Conservation (phyloP, 306 rosid species). For the Castanea crenata region DNA sequence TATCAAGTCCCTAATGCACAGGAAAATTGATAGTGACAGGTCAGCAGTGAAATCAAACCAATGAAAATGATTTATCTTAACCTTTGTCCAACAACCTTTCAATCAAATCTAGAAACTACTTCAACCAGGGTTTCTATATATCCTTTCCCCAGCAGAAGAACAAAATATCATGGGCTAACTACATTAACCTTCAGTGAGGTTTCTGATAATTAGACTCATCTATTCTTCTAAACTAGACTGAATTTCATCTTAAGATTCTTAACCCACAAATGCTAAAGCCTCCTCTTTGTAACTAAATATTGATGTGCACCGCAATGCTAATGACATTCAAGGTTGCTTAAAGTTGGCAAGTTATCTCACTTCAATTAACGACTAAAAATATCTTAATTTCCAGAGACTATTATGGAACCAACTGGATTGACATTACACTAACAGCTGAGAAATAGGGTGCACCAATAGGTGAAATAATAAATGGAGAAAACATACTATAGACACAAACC, state of each 20-base stretch:
- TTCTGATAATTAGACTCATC: no score
- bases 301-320: not conserved
- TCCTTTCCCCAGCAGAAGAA: not conserved
- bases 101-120: not conserved
- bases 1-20: not conserved
- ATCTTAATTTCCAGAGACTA: no score
- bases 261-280: not conserved
- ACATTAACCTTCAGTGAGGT: not conserved
- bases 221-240: no score
- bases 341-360: not conserved
- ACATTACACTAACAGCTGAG: not conserved
- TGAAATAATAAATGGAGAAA: conserved; percentile 11
- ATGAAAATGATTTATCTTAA: not conserved
- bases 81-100: not conserved
- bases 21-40: not conserved
- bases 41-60: not conserved
- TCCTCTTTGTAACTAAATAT: not conserved
- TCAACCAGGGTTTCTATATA: not conserved
- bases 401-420: not conserved
- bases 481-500: conserved; percentile 45
- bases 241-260: no score
- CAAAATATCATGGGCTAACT: not conserved
- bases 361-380: not conserved
- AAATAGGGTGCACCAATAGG: not conserved
- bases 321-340: not conserved